Evolutionary conservation across 495 filamentous ascomycete genomes (phyloP).

Genomic region (Podospora australis): DNA sequence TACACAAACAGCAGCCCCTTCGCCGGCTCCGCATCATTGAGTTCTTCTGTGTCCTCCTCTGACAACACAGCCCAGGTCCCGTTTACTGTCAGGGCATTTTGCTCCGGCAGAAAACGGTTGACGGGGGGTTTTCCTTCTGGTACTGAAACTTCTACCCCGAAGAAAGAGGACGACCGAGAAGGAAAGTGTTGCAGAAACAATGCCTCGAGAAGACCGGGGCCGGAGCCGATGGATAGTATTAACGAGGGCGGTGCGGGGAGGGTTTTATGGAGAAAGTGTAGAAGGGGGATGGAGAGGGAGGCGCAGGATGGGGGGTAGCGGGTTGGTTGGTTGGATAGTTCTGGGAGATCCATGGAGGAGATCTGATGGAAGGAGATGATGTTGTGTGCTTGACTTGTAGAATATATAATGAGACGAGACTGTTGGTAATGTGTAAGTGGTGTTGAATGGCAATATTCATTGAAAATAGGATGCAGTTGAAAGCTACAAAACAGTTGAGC

Average conservation of each 20-base stretch:
- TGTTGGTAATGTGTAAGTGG: not conserved
- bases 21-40: not conserved
- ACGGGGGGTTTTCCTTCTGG: not conserved
- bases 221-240: constrained; percentile 20
- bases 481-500: not conserved
- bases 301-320: constrained; percentile 17
- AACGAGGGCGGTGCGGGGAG: constrained; percentile 13
- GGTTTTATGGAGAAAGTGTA: constrained; percentile 14
- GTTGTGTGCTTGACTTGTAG: not conserved
- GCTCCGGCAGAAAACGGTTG: constrained; percentile 17
- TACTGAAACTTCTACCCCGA: constrained; percentile 16
- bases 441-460: not conserved
- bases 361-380: not conserved
- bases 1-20: constrained; percentile 21
- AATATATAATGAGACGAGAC: no score
- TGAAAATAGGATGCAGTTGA: not conserved
- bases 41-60: not conserved
- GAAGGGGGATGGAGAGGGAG: constrained; percentile 19
- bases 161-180: constrained; percentile 5
- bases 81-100: not conserved
- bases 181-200: constrained; percentile 13
- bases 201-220: constrained; percentile 23
- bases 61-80: constrained; percentile 20
- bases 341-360: constrained; percentile 2
- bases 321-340: constrained; percentile 5